Percentiles rank a stretch among this genome's conserved stretches.
Conservation (phyloP, 768 basidiomycete genomes). For the Pleurotus cornucopiae region DNA sequence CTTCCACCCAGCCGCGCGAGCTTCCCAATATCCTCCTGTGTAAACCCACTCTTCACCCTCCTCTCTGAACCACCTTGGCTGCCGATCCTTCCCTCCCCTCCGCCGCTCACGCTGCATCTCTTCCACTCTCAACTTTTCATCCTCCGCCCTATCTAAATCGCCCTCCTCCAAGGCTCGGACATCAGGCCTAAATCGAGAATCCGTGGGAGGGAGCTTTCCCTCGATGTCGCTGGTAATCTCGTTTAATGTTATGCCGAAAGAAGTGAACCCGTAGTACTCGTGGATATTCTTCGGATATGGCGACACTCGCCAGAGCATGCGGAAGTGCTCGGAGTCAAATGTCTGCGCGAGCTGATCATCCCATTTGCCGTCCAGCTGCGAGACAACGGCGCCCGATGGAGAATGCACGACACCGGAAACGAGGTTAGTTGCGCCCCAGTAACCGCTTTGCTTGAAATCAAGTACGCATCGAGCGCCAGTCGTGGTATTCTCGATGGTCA, state of each 20-base stretch:
- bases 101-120: slow-evolving; percentile 74
- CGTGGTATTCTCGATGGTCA: slow-evolving; percentile 65
- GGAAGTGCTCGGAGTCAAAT: slow-evolving; percentile 64
- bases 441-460: slow-evolving; percentile 86
- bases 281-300: slow-evolving; percentile 69
- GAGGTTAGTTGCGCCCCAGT: slow-evolving; percentile 76
- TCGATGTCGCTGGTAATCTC: slow-evolving; percentile 68
- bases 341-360: slow-evolving; percentile 75
- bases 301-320: slow-evolving; percentile 71
- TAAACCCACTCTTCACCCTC: slow-evolving; percentile 73
- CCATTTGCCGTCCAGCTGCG: slow-evolving; percentile 86
- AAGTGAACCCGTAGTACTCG: slow-evolving; percentile 81
- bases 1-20: slow-evolving; percentile 62
- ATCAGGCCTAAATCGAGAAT: slow-evolving; percentile 79
- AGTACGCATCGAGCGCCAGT: slow-evolving; percentile 57
- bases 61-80: slow-evolving; percentile 75
- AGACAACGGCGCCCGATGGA: slow-evolving; percentile 45
- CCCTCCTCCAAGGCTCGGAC: slow-evolving; percentile 82
- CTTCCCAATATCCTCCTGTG: slow-evolving; percentile 81
- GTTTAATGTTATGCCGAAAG: slow-evolving; percentile 75
- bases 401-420: slow-evolving; percentile 61
- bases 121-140: slow-evolving; percentile 68
- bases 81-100: slow-evolving; percentile 49
- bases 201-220: slow-evolving; percentile 68
- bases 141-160: slow-evolving; percentile 64